phyloP scores from a whole-genome alignment of 2,329 filamentous ascomycete genomes.

The Botrytis porri region DNA sequence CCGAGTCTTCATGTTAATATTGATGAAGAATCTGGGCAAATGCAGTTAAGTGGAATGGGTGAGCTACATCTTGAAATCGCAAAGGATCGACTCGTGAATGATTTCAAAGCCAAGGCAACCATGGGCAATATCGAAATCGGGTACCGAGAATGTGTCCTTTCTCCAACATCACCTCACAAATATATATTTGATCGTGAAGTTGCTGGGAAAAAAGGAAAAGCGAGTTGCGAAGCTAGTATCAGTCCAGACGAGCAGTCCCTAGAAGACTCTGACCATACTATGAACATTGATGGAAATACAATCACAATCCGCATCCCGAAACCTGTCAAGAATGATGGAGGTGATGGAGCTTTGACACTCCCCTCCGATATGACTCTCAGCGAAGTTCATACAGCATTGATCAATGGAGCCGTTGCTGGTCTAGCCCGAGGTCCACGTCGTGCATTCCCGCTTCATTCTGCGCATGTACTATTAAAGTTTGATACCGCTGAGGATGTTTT shows the following conservation, averaged over 20 bases:
- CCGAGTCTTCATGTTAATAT: slow-evolving; percentile 82
- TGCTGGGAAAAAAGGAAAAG: slow-evolving; percentile 75
- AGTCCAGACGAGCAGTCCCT: slow-evolving; percentile 53
- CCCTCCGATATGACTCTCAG: slow-evolving; percentile 51
- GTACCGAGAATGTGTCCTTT: slow-evolving; percentile 79
- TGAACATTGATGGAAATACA: slow-evolving; percentile 68
- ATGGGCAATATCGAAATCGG: slow-evolving; percentile 94
- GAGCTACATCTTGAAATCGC: slow-evolving; percentile 94
- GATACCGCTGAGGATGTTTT: slow-evolving; percentile 64
- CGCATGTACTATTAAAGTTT: slow-evolving; percentile 66
- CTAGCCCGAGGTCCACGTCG: slow-evolving; percentile 81
- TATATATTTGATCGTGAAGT: slow-evolving; percentile 74
- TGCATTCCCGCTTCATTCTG: slow-evolving; percentile 75
- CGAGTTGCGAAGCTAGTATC: slow-evolving; percentile 67
- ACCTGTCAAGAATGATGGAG: slow-evolving; percentile 36
- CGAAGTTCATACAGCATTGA: slow-evolving; percentile 53
- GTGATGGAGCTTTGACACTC: slow-evolving; percentile 44
- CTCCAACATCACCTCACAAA: slow-evolving; percentile 53
- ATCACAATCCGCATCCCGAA: slow-evolving; percentile 51
- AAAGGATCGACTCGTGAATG: slow-evolving; percentile 78
- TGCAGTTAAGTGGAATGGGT: slow-evolving; percentile 92
- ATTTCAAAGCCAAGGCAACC: slow-evolving; percentile 79
- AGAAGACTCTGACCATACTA: slow-evolving; percentile 42
- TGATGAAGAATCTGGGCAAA: slow-evolving; percentile 89
- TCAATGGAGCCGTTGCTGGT: slow-evolving; percentile 79